Evolutionary conservation across 176 grass and related monocot genomes (phyloP).

Genomic region (Guadua angustifolia): DNA sequence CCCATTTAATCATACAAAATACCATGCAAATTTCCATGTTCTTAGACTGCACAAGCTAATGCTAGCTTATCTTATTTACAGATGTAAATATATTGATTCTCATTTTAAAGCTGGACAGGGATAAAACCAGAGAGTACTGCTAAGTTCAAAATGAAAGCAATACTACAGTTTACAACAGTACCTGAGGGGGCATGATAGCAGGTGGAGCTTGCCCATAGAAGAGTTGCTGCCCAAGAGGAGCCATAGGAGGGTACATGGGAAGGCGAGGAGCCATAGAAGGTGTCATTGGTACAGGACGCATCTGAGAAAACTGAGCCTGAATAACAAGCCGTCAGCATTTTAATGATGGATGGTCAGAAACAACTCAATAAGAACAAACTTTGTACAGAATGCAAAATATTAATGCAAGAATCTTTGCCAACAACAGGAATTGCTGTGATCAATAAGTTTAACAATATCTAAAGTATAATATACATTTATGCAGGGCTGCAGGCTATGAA

Average conservation of each 20-base stretch:
- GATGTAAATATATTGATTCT: conserved; percentile 17
- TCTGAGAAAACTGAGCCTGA: conserved; percentile 86
- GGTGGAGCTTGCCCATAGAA: conserved; percentile 89
- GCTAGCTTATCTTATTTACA: not conserved
- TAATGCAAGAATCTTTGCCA: not conserved
- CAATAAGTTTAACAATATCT: conserved; percentile 9
- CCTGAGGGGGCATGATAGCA: conserved; percentile 78
- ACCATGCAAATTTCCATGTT: not conserved
- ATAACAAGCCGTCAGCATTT: conserved; percentile 29
- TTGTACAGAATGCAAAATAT: not conserved
- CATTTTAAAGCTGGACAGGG: not conserved
- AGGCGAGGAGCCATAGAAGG: conserved; percentile 71
- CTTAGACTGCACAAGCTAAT: conserved; percentile 13
- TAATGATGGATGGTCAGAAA: conserved; percentile 4
- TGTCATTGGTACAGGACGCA: conserved; percentile 74
- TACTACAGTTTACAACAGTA: conserved; percentile 30
- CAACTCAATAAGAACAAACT: not conserved
- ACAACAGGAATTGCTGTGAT: not conserved
- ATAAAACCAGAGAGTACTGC: not conserved
- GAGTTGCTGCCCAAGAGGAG: conserved; percentile 76
- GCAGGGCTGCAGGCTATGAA: not conserved
- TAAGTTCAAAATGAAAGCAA: conserved; percentile 7
- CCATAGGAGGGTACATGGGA: conserved; percentile 79
- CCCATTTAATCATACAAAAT: not conserved
- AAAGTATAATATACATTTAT: not conserved